Evolutionary conservation across 108 stramenopile genomes (phyloP).

Genomic region (Cyclotella choctawhatcheeana): DNA sequence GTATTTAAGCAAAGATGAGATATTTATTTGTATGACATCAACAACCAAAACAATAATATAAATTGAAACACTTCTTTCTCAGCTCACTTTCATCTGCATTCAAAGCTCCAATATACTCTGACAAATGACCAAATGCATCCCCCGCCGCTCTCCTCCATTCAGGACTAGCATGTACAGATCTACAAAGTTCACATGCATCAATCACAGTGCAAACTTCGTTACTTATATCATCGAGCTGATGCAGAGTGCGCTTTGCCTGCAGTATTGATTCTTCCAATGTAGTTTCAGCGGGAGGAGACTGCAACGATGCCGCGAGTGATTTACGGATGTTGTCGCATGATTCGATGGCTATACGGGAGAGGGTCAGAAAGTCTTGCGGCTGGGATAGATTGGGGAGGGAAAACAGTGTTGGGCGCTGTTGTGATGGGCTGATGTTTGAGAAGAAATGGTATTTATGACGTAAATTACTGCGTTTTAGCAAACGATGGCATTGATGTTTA

Average conservation of each 20-base stretch:
- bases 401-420: conserved; percentile 60
- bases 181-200: conserved; percentile 94
- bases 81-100: conserved; percentile 87
- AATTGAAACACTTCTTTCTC: too few relatives aligned
- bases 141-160: conserved; percentile 80
- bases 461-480: too few relatives aligned
- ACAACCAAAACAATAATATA: too few relatives aligned
- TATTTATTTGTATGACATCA: too few relatives aligned
- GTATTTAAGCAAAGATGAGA: too few relatives aligned
- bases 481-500: too few relatives aligned
- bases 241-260: conserved; percentile 64
- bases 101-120: conserved; percentile 86
- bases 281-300: conserved; percentile 11
- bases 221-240: conserved; percentile 85
- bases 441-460: neutral
- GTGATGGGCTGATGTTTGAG: neutral
- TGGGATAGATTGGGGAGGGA: conserved; percentile 61
- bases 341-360: conserved; percentile 64
- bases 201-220: conserved; percentile 93
- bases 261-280: conserved; percentile 17
- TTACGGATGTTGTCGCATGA: conserved; percentile 67
- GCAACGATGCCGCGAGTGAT: conserved; percentile 35
- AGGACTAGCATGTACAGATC: conserved; percentile 79
- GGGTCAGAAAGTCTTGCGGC: conserved; percentile 68
- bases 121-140: conserved; percentile 73